These are phyloP conservation scores for Aegilops bicornis DNA, from an alignment of 176 grass and related monocot species.

Conservation along the genomic window DNA sequence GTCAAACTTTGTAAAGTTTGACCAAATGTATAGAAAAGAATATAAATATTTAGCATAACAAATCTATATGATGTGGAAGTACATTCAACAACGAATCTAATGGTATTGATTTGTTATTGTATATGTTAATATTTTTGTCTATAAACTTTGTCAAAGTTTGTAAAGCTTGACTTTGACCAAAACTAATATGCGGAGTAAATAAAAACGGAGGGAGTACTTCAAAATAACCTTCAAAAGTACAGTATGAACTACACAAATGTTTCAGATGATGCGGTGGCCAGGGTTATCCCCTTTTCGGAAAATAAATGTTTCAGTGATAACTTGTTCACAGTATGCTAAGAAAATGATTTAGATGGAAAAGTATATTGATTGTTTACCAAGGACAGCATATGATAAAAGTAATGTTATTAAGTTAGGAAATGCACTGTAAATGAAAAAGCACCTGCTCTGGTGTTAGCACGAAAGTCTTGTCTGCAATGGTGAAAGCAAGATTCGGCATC, in stretches of 20 bases:
- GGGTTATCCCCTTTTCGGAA: not conserved
- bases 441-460: conserved; percentile 84
- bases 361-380: not conserved
- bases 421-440: not conserved
- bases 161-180: no score
- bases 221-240: conserved; percentile 5
- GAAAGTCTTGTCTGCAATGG: conserved; percentile 70
- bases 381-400: not conserved
- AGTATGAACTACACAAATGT: not conserved
- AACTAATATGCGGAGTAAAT: no score
- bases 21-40: no score
- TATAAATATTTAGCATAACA: no score
- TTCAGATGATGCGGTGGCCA: no score
- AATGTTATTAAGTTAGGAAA: not conserved
- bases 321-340: not conserved
- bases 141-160: no score
- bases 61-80: no score
- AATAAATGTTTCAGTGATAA: not conserved
- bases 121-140: no score
- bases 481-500: conserved; percentile 90
- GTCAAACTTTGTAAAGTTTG: no score
- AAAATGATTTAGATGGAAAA: not conserved
- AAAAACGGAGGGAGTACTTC: no score
- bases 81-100: no score
- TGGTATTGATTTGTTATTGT: no score